A percentile compares a stretch with the other conserved stretches of the same genome.
phyloP scores from a whole-genome alignment of 768 basidiomycete species.

The Lepiota venenata region DNA sequence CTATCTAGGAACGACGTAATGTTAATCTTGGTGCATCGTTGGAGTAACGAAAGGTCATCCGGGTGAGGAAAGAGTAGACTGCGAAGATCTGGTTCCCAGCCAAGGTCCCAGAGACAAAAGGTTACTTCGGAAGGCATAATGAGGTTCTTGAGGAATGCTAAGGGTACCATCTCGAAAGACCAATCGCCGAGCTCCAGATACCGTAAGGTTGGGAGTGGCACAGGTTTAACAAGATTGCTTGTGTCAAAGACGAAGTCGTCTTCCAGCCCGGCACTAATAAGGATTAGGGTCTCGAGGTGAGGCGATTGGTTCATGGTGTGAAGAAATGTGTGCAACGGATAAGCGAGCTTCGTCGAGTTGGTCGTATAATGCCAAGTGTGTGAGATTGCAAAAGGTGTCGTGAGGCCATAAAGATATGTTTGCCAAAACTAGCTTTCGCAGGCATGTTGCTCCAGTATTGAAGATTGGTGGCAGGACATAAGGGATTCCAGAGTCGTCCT shows the following conservation, averaged over 20 bases:
- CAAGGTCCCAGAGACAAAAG: constrained; percentile 11
- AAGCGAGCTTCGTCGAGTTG: constrained; percentile 9
- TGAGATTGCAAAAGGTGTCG: constrained; percentile 5
- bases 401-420: constrained; percentile 11
- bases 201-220: neutral
- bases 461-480: constrained; percentile 5
- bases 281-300: constrained; percentile 9
- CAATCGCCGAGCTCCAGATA: constrained; percentile 9
- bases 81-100: constrained; percentile 6
- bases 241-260: constrained; percentile 9
- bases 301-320: constrained; percentile 3
- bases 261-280: constrained; percentile 7
- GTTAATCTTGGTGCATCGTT: constrained; percentile 9
- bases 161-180: constrained; percentile 7
- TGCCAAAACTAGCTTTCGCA: constrained; percentile 8
- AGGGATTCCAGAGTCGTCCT: constrained; percentile 1
- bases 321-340: constrained; percentile 8
- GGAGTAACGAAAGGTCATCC: neutral
- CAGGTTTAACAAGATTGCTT: neutral
- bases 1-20: constrained; percentile 3
- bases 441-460: neutral
- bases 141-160: constrained; percentile 5
- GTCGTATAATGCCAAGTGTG: constrained; percentile 6
- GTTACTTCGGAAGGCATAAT: neutral
- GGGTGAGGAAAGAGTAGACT: constrained; percentile 3